These are phyloP conservation scores for Saccharomyces pastorianus DNA, from an alignment of 1,139 yeast species.

Conservation along the genomic window DNA sequence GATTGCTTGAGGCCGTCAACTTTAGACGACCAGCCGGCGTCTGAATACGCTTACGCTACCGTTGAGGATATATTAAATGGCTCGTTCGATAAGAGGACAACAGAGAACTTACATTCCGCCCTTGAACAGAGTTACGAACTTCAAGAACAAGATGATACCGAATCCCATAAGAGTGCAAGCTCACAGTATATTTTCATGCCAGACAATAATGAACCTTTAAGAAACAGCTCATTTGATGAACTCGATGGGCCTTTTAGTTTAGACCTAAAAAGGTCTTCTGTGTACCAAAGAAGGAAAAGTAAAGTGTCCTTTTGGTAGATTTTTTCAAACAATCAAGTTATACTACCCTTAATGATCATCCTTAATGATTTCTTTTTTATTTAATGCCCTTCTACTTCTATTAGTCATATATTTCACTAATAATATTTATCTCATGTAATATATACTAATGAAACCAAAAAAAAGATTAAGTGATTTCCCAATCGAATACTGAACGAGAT, in stretches of 20 bases:
- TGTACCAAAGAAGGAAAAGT: background rate
- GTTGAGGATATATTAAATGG: background rate
- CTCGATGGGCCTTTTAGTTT: background rate
- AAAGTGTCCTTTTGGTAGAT: background rate
- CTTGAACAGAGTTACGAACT: background rate
- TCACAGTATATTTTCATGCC: background rate
- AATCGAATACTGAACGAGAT: too few species aligned
- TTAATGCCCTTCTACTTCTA: too few species aligned
- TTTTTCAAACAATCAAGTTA: too few species aligned
- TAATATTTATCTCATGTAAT: too few species aligned
- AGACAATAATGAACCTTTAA: background rate
- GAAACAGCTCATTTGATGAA: background rate
- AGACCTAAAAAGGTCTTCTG: background rate
- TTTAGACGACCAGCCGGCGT: background rate
- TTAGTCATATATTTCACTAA: too few species aligned
- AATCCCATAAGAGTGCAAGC: background rate
- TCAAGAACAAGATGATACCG: background rate
- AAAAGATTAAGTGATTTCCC: too few species aligned
- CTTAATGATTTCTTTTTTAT: too few species aligned
- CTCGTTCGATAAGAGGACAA: background rate
- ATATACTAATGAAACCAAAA: too few species aligned
- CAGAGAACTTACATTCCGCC: background rate
- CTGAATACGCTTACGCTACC: background rate
- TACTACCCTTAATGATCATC: too few species aligned
- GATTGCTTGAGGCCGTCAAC: slow-evolving; percentile 7